Conservation (phyloP, 2,329 filamentous ascomycete genomes). For the Hypoxylon sp. region DNA sequence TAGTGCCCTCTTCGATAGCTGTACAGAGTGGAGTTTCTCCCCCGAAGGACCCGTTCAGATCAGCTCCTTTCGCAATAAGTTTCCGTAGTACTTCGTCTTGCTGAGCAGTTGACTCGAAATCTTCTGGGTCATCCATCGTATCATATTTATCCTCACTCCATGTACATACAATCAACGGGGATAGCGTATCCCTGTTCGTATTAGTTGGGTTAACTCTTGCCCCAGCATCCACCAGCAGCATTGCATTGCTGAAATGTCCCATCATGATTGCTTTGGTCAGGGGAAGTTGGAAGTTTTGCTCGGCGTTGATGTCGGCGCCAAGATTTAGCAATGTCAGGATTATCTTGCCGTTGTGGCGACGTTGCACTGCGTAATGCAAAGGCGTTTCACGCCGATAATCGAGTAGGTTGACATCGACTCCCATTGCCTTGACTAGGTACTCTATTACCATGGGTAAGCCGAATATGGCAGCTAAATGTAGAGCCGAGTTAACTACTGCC, state of each 20-base stretch:
- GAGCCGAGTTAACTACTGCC: not conserved
- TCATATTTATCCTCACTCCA: not conserved
- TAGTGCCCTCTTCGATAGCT: conserved; percentile 13
- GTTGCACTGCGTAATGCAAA: conserved; percentile 12
- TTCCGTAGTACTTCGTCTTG: conserved; percentile 8
- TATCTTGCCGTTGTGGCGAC: not conserved
- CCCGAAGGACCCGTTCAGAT: not conserved
- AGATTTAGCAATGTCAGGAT: conserved; percentile 21
- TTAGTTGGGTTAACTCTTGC: conserved; percentile 13
- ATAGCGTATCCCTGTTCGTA: not conserved
- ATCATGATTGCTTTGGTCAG: conserved; percentile 5
- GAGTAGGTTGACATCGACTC: conserved; percentile 17
- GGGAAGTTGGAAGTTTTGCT: not conserved
- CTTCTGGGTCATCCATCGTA: not conserved
- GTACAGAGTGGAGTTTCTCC: conserved; percentile 16
- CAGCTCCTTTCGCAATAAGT: conserved; percentile 20
- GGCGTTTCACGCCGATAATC: not conserved
- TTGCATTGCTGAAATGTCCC: conserved; percentile 12
- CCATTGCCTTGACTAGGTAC: conserved; percentile 21
- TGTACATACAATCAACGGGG: conserved; percentile 20
- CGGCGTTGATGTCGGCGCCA: conserved; percentile 28
- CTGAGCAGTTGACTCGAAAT: not conserved
- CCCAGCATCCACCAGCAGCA: conserved; percentile 19
- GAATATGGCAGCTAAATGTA: conserved; percentile 19
- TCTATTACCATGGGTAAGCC: conserved; percentile 1